phyloP scores from a whole-genome alignment of 441 rosid species.

The Pelargonium fulgidum region DNA sequence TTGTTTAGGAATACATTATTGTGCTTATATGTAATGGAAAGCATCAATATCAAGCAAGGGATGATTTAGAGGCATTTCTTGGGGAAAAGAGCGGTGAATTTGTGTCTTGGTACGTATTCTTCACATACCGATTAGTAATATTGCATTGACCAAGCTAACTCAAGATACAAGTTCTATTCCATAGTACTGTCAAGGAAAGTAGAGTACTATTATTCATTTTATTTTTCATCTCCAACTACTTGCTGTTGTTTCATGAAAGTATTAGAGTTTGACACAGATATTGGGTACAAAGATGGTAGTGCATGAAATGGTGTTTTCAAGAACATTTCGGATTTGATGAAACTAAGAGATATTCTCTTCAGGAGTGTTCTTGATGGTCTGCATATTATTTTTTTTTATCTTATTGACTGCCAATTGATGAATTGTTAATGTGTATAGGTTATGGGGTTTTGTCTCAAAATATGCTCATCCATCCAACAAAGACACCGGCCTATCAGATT shows the following conservation, averaged over 20 bases:
- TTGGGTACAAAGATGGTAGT: not conserved
- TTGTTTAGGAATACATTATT: constrained; percentile 28
- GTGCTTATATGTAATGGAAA: constrained; percentile 37
- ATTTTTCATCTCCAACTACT: not conserved
- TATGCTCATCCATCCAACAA: constrained; percentile 12
- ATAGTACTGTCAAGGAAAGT: no score
- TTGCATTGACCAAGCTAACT: not conserved
- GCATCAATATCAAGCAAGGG: constrained; percentile 26
- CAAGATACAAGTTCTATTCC: constrained; percentile 1
- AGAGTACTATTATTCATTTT: not conserved
- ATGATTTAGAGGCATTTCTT: constrained; percentile 35
- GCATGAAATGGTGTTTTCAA: not conserved
- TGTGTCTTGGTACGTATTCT: constrained; percentile 24
- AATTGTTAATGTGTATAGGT: constrained; percentile 12
- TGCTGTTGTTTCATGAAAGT: constrained; percentile 4
- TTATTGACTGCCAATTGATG: not conserved
- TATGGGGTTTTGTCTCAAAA: constrained; percentile 25
- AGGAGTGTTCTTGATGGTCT: not conserved
- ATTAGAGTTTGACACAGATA: not conserved
- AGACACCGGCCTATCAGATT: constrained; percentile 16
- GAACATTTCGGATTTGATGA: not conserved
- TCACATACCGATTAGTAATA: not conserved
- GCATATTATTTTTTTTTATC: not conserved
- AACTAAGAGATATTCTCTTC: not conserved
- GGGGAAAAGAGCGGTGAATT: constrained; percentile 25